Conservation (phyloP, 352 stramenopile species). For the Stephanocyclus meneghinianus region DNA sequence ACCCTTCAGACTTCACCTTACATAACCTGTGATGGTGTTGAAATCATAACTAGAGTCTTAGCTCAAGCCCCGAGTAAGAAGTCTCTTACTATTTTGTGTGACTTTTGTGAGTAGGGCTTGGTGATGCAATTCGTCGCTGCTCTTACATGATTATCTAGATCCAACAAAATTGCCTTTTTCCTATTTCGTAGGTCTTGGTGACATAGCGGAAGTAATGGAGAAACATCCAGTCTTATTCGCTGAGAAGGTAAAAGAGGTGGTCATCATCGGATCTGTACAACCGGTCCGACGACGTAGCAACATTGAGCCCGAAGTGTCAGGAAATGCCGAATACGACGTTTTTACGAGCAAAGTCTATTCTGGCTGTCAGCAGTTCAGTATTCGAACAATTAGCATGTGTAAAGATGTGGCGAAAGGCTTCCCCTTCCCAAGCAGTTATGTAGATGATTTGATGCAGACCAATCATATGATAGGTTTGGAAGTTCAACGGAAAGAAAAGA, state of each 20-base stretch:
- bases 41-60: slow-evolving; percentile 39
- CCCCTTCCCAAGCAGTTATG: slow-evolving; percentile 31
- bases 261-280: slow-evolving; percentile 48
- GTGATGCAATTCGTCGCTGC: neutral
- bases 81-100: slow-evolving; percentile 48
- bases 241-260: slow-evolving; percentile 43
- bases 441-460: slow-evolving; percentile 33
- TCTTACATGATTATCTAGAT: neutral
- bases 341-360: slow-evolving; percentile 34
- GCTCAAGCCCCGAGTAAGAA: slow-evolving; percentile 29
- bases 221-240: slow-evolving; percentile 34
- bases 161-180: neutral
- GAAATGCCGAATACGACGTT: slow-evolving; percentile 9
- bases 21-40: slow-evolving; percentile 37
- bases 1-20: slow-evolving; percentile 22
- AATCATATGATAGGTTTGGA: slow-evolving; percentile 47
- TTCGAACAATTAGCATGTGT: slow-evolving; percentile 43
- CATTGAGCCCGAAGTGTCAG: slow-evolving; percentile 26
- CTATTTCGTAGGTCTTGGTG: slow-evolving; percentile 17
- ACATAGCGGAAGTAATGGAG: slow-evolving; percentile 45
- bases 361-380: slow-evolving; percentile 47
- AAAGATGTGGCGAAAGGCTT: slow-evolving; percentile 37
- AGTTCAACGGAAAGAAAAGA: slow-evolving; percentile 34
- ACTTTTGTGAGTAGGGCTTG: slow-evolving; percentile 10
- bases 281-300: slow-evolving; percentile 13